Conservation (phyloP, 2,329 filamentous ascomycete species). For the Nemania serpens region DNA sequence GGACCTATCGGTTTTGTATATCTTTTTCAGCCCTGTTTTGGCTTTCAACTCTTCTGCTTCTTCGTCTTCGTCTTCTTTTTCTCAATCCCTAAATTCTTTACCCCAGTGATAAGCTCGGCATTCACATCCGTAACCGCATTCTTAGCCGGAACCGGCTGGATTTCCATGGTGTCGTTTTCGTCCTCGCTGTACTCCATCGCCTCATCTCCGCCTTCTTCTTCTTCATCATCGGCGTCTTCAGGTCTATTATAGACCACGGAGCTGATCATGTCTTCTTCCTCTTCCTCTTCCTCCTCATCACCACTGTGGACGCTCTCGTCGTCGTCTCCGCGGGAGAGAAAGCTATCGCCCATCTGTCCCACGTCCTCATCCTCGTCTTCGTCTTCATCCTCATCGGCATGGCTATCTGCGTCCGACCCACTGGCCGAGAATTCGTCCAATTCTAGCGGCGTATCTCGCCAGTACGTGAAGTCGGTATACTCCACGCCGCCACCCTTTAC, state of each 20-base stretch:
- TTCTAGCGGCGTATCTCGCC: slow-evolving; percentile 83
- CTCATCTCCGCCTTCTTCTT: slow-evolving; percentile 45
- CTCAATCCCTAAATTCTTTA: slow-evolving; percentile 58
- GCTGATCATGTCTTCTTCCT: slow-evolving; percentile 48
- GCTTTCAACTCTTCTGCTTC: slow-evolving; percentile 35
- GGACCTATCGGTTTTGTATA: neutral
- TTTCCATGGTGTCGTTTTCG: slow-evolving; percentile 32
- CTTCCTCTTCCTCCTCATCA: slow-evolving; percentile 51
- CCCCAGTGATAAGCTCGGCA: slow-evolving; percentile 64
- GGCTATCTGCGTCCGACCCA: slow-evolving; percentile 53
- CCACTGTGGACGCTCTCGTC: slow-evolving; percentile 51
- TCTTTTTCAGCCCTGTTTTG: neutral
- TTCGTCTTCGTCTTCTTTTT: slow-evolving; percentile 41
- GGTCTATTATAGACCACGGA: slow-evolving; percentile 47
- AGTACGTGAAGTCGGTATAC: slow-evolving; percentile 97
- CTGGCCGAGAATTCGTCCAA: slow-evolving; percentile 88
- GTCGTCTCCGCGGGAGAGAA: slow-evolving; percentile 47
- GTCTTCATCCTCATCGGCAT: slow-evolving; percentile 50
- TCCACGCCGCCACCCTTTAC: slow-evolving; percentile 90
- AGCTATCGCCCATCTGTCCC: slow-evolving; percentile 52
- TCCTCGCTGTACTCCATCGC: slow-evolving; percentile 36
- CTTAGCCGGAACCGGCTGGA: slow-evolving; percentile 21
- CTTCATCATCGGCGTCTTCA: slow-evolving; percentile 45
- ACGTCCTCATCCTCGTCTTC: slow-evolving; percentile 47
- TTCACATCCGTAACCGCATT: slow-evolving; percentile 50